Percentiles rank a stretch among this genome's conserved stretches.
Evolutionary conservation across 768 basidiomycete genomes (phyloP).

Genomic region (Boletus edulis): DNA sequence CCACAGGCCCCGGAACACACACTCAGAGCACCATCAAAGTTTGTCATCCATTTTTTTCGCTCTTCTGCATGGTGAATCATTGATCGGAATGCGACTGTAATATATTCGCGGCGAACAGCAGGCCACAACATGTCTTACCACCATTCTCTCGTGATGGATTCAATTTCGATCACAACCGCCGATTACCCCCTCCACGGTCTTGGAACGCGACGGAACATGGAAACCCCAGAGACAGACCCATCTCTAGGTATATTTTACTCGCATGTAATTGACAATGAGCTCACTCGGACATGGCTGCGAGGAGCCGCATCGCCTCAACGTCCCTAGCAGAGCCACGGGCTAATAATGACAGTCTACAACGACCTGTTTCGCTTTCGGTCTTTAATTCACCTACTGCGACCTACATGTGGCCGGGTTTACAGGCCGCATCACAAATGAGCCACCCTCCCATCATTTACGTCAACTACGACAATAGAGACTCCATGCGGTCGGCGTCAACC

Average conservation of each 20-base stretch:
- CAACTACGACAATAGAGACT: conserved; percentile 31
- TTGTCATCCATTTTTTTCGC: conserved; percentile 17
- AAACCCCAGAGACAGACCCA: conserved; percentile 21
- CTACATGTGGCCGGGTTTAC: conserved; percentile 47
- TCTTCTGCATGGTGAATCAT: conserved; percentile 7
- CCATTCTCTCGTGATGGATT: conserved; percentile 31
- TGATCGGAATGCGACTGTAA: conserved; percentile 26
- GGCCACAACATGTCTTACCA: conserved; percentile 34
- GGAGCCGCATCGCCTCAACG: conserved; percentile 23
- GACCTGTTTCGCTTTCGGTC: conserved; percentile 38
- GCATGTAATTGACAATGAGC: conserved; percentile 8
- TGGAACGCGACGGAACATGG: conserved; percentile 25
- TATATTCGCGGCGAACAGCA: conserved; percentile 28
- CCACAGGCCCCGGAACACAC: conserved; percentile 22
- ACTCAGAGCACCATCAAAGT: conserved; percentile 24
- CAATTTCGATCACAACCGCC: conserved; percentile 34
- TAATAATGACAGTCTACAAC: conserved; percentile 27
- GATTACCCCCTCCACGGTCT: conserved; percentile 31
- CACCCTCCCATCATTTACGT: conserved; percentile 40
- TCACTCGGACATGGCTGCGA: conserved; percentile 19
- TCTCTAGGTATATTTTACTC: conserved; percentile 25
- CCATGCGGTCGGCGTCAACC: conserved; percentile 32
- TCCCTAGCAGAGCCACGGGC: conserved; percentile 18
- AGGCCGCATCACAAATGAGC: conserved; percentile 43
- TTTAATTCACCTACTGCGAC: conserved; percentile 45